Evolutionary conservation across 2,329 filamentous ascomycete genomes (phyloP).

Genomic region (Alternaria panax): DNA sequence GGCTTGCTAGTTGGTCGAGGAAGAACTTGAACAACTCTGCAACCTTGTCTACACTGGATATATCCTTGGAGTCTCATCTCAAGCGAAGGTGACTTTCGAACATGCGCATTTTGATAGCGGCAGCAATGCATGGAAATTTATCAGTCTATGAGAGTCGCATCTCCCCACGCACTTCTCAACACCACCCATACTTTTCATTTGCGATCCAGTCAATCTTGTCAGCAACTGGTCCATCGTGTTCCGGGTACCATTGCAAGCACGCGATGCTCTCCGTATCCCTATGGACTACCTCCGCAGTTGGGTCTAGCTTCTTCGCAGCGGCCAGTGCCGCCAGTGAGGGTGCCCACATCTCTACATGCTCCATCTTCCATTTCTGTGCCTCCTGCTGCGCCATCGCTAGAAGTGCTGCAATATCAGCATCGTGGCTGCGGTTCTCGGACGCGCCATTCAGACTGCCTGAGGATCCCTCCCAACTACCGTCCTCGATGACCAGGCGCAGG

Average conservation of each 20-base stretch:
- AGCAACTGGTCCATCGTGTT: slow-evolving; percentile 52
- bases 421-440: slow-evolving; percentile 26
- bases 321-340: slow-evolving; percentile 63
- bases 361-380: slow-evolving; percentile 74
- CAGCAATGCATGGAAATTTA: neutral
- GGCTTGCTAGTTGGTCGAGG: slow-evolving; percentile 44
- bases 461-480: slow-evolving; percentile 48
- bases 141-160: neutral
- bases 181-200: slow-evolving; percentile 83
- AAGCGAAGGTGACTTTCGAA: too few species aligned
- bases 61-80: too few species aligned
- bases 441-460: slow-evolving; percentile 31
- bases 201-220: slow-evolving; percentile 72
- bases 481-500: slow-evolving; percentile 72
- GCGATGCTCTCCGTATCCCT: slow-evolving; percentile 73
- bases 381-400: slow-evolving; percentile 72
- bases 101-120: neutral
- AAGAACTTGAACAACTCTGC: slow-evolving; percentile 25
- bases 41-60: too few species aligned
- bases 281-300: slow-evolving; percentile 59
- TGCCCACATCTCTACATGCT: slow-evolving; percentile 83
- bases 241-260: slow-evolving; percentile 72
- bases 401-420: slow-evolving; percentile 65
- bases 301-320: slow-evolving; percentile 56
- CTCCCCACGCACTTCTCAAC: slow-evolving; percentile 53